Evolutionary conservation across 768 basidiomycete genomes (phyloP).

Genomic region (Leccinum aurantiacum): DNA sequence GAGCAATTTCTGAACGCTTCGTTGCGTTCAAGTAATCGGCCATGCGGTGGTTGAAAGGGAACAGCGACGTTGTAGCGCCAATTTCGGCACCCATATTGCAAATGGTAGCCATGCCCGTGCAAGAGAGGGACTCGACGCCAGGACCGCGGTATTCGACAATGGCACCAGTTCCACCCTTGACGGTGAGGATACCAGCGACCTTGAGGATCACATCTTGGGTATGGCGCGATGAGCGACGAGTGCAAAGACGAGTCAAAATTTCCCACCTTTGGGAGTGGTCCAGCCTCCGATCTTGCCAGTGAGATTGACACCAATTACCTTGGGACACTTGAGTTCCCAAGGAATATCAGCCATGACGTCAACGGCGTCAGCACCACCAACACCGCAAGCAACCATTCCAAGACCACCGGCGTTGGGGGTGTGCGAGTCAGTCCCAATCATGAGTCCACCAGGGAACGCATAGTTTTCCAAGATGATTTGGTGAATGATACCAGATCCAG

Average conservation of each 20-base stretch:
- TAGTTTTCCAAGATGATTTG: conserved; percentile 99
- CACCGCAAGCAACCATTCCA: conserved; percentile 99
- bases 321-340: conserved; percentile 99
- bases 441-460: conserved; percentile 97
- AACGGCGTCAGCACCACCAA: conserved; percentile 98
- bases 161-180: conserved; percentile 99
- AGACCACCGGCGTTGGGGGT: conserved; percentile 99
- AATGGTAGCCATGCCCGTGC: conserved; percentile 99
- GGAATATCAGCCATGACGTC: conserved; percentile 98
- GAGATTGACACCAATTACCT: conserved; percentile 96
- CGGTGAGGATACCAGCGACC: conserved; percentile 97
- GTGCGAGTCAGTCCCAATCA: conserved; percentile 99
- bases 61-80: conserved; percentile 96
- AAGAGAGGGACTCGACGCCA: conserved; percentile 94
- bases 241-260: background rate
- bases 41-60: conserved; percentile 99
- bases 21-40: conserved; percentile 92
- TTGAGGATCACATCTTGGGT: conserved; percentile 91
- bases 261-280: conserved; percentile 93
- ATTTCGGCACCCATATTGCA: conserved; percentile 99
- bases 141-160: conserved; percentile 97
- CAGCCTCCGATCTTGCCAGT: conserved; percentile 94
- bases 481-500: conserved; percentile 98
- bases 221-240: conserved; percentile 11
- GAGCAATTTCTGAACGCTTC: conserved; percentile 81